phyloP scores from a whole-genome alignment of 169 alveolate species.

The Cryptosporidium tyzzeri region DNA sequence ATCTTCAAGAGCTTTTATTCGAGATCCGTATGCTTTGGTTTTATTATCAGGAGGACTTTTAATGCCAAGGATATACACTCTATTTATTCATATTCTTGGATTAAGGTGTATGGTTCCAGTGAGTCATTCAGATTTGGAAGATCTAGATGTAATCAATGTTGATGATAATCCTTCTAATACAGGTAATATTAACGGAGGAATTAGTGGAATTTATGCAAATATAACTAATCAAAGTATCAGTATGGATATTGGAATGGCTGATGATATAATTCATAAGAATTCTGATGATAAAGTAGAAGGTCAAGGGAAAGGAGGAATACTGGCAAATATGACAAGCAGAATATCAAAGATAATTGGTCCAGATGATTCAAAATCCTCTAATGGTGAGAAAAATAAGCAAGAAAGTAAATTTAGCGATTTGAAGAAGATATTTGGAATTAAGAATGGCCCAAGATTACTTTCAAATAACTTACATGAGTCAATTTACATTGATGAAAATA shows the following conservation, averaged over 20 bases:
- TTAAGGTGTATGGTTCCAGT: constrained; percentile 29
- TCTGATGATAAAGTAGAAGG: neutral
- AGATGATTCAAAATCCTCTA: neutral
- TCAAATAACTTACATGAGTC: neutral
- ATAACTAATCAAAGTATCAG: neutral
- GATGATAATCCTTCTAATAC: neutral
- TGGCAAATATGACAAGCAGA: neutral
- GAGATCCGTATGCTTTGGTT: constrained; percentile 40
- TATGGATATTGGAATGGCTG: neutral
- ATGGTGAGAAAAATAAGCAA: neutral
- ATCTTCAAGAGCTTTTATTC: constrained; percentile 57
- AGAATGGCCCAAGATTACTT: neutral
- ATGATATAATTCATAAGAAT: neutral
- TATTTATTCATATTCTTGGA: constrained; percentile 40
- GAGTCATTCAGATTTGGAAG: constrained; percentile 49
- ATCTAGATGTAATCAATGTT: constrained; percentile 44
- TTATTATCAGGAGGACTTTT: constrained; percentile 46
- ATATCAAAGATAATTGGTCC: constrained; percentile 13
- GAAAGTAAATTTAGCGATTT: neutral
- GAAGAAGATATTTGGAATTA: neutral
- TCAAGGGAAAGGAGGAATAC: neutral
- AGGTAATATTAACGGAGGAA: neutral
- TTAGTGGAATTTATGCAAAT: neutral
- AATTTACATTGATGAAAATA: neutral
- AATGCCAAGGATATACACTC: constrained; percentile 30